A percentile compares a stretch with the other conserved stretches of the same genome.
phyloP scores from a whole-genome alignment of 768 basidiomycete genomes.

The Lepiota venenata region DNA sequence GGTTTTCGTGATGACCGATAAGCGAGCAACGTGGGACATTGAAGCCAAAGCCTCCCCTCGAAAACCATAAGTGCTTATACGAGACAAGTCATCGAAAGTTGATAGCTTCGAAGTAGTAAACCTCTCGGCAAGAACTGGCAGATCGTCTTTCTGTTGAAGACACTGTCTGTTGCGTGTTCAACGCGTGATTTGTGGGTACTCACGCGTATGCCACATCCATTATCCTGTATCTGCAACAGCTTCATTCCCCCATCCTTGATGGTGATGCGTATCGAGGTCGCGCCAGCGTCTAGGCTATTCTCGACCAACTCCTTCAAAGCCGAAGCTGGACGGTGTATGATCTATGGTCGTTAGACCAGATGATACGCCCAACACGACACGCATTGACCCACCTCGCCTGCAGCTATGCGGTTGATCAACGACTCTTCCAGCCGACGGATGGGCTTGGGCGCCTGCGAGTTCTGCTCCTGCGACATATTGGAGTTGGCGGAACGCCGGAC shows the following conservation, averaged over 20 bases:
- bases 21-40: constrained; percentile 89
- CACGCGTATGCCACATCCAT: constrained; percentile 92
- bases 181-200: constrained; percentile 21
- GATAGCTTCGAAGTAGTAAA: constrained; percentile 95
- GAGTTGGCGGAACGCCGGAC: too few species aligned
- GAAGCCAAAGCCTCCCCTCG: constrained; percentile 96
- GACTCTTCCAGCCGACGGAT: constrained; percentile 79
- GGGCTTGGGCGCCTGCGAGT: constrained; percentile 25
- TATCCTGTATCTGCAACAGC: constrained; percentile 92
- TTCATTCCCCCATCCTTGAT: constrained; percentile 97
- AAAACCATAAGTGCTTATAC: constrained; percentile 92
- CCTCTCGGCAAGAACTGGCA: constrained; percentile 88
- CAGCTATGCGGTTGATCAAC: constrained; percentile 89
- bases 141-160: constrained; percentile 69
- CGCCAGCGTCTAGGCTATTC: constrained; percentile 91
- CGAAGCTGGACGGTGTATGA: constrained; percentile 71
- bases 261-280: constrained; percentile 81
- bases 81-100: constrained; percentile 80
- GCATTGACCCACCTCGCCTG: constrained; percentile 51
- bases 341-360: constrained; percentile 19
- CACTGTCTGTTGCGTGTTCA: neutral
- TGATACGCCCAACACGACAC: neutral
- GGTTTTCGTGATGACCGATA: constrained; percentile 90
- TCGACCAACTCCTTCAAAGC: constrained; percentile 96
- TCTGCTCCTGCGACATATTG: constrained; percentile 2